A percentile compares a stretch with the other conserved stretches of the same genome.
phyloP scores from a whole-genome alignment of 305 asterid genomes.

The Rubia tinctorum region DNA sequence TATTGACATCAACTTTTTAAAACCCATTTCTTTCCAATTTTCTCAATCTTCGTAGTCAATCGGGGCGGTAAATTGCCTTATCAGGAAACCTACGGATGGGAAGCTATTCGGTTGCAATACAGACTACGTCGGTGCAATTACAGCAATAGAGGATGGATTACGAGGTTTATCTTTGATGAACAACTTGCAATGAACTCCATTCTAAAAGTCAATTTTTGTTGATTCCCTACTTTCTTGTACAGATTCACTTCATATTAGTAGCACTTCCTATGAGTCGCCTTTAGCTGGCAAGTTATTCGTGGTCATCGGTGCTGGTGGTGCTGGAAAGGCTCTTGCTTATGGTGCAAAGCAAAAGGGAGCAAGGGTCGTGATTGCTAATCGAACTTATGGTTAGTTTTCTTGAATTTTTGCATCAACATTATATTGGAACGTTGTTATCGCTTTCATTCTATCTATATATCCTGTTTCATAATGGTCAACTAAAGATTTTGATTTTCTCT shows the following conservation, averaged over 20 bases:
- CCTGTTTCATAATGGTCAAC: background rate
- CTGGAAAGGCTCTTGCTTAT: constrained; percentile 92
- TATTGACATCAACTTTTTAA: background rate
- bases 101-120: constrained; percentile 91
- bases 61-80: constrained; percentile 83
- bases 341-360: constrained; percentile 98
- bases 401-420: background rate
- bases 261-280: constrained; percentile 45
- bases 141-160: constrained; percentile 78
- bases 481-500: constrained; percentile 4
- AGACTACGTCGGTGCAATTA: constrained; percentile 90
- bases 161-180: constrained; percentile 48
- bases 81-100: constrained; percentile 61
- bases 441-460: background rate
- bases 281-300: constrained; percentile 77
- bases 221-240: constrained; percentile 18
- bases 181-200: constrained; percentile 14
- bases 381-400: constrained; percentile 71
- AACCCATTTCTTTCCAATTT: constrained; percentile 11
- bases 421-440: background rate
- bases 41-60: constrained; percentile 47
- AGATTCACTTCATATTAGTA: constrained; percentile 36
- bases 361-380: constrained; percentile 84
- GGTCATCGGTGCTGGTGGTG: constrained; percentile 98
- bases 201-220: constrained; percentile 18